phyloP scores from a whole-genome alignment of 306 rosid genomes.

The Quercus suber region DNA sequence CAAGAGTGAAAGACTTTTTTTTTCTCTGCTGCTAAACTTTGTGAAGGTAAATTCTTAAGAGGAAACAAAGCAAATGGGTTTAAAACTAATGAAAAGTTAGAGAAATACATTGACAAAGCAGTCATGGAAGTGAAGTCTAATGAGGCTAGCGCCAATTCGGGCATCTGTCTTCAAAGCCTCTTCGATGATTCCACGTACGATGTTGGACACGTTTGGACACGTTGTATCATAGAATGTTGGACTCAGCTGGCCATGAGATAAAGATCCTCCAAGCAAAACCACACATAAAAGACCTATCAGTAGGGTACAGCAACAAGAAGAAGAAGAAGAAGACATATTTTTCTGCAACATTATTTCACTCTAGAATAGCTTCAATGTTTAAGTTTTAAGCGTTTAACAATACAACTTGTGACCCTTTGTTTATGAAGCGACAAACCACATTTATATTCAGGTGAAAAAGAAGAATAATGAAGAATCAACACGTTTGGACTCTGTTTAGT shows the following conservation, averaged over 20 bases:
- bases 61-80: background rate
- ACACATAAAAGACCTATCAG: slow-evolving; percentile 9
- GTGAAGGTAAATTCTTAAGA: background rate
- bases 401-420: background rate
- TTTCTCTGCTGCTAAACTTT: background rate
- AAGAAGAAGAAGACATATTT: background rate
- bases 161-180: slow-evolving; percentile 18
- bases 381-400: background rate
- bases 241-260: slow-evolving; percentile 13
- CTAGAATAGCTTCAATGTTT: too few relatives aligned
- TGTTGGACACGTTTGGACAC: slow-evolving; percentile 18
- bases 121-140: slow-evolving; percentile 57
- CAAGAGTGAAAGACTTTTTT: too few relatives aligned
- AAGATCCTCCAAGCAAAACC: slow-evolving; percentile 26
- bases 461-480: too few relatives aligned
- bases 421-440: background rate
- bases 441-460: too few relatives aligned
- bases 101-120: slow-evolving; percentile 50
- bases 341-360: background rate
- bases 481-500: too few relatives aligned
- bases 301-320: background rate
- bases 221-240: slow-evolving; percentile 19
- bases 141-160: slow-evolving; percentile 43
- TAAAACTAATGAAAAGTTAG: background rate
- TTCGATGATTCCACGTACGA: slow-evolving; percentile 11